Base-by-base conservation (phyloP, 805 yeast species). In the Pichia gijzeniarum region DNA sequence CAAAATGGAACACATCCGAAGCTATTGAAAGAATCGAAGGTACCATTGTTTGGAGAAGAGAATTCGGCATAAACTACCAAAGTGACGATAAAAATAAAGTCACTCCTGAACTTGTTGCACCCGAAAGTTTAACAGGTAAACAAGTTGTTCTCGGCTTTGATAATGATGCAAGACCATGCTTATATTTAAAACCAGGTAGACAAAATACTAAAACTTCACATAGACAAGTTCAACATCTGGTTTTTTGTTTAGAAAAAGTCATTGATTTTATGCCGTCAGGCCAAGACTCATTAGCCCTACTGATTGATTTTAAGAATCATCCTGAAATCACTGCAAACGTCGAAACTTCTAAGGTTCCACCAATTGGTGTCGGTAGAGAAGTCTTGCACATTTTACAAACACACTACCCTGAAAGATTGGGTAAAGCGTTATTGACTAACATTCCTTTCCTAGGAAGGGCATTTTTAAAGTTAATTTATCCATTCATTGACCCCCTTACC, bases 251-350 rank as follows among this genome's bases (percentile, higher is more conserved):
- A 44, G 99, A 93, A 65, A 74, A 90, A 48, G 95, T 85, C 36
- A 90, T 91, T 47, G 95, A 89, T 63, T 86, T 77, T 64, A 91
- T 93, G 97, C 96, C 97, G 1, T 74, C 88, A 0, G 98, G 98
- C 19, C 99, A 93, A 66, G 99, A 91, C 60, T 83, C 95, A 12
- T 70, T 93, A 44, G 96, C 98, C 1, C 68, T 93, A 43, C 70
- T 95, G 52, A 91, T 93, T 53, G 99, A 93, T 65, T 91, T 93
- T 67, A 87, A 91, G 64, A 81, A 85, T 17, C 80, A 87, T 48
- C 84, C 86, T 45, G 73, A 69, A 59, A 59, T 65, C 35, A 63
- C 63, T 58, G 73, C 68, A 30, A 73, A 72, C 62, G 80, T 69
- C 43, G 71, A 68, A 46, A 68, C 77, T 28, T 76, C 83, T 47